Evolutionary conservation across 768 basidiomycete genomes (phyloP).

Genomic region (Glaciozyma martinii): DNA sequence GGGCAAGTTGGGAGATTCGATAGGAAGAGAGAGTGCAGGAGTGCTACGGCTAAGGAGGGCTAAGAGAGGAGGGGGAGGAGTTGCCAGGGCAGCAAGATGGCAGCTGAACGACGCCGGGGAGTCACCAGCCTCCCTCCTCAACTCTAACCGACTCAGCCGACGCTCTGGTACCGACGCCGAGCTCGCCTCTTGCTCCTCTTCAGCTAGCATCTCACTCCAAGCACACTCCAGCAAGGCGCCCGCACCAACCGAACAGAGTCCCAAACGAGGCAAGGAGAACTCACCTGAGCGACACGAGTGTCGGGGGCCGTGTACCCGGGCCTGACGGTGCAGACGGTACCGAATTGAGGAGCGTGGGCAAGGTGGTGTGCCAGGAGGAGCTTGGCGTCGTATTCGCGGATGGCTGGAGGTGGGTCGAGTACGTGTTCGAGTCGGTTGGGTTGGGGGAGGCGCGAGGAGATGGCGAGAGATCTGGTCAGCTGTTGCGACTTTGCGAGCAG

Average conservation of each 20-base stretch:
- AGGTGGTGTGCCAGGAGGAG: slow-evolving; percentile 96
- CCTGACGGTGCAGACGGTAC: slow-evolving; percentile 46
- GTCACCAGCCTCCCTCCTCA: no score
- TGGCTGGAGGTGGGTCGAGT: neutral
- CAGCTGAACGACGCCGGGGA: no score
- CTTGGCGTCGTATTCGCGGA: slow-evolving; percentile 57
- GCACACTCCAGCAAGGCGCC: neutral
- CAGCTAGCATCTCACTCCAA: no score
- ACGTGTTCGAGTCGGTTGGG: neutral
- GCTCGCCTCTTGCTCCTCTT: no score
- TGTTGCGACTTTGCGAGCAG: no score
- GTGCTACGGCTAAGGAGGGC: no score
- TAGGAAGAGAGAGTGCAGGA: no score
- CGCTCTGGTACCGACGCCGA: no score
- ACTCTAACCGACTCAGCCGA: no score
- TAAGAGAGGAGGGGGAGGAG: no score
- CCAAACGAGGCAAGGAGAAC: neutral
- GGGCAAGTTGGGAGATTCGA: no score
- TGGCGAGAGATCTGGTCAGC: neutral
- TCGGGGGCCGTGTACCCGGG: slow-evolving; percentile 57
- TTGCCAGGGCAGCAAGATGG: no score
- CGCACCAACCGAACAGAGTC: neutral
- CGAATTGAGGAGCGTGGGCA: slow-evolving; percentile 72
- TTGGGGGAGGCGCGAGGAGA: neutral
- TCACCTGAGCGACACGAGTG: slow-evolving; percentile 61